Evolutionary conservation across 805 yeast genomes (phyloP), one percentile per base, ranked within the genome.

Genomic region (Metschnikowia colocasiae): DNA sequence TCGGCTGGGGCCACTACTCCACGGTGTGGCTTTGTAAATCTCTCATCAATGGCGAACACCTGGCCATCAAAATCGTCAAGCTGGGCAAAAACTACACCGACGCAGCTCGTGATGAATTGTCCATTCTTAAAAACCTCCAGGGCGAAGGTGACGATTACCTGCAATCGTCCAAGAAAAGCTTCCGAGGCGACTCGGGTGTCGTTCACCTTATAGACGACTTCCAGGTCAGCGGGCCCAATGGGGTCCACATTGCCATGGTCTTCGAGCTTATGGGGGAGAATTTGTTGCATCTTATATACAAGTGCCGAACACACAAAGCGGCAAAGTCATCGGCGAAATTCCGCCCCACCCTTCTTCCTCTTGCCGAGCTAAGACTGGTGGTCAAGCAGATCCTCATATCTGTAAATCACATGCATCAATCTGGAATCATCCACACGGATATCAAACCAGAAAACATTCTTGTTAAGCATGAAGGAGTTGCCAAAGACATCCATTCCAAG

Each of bases 1-100:
- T 94, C 3, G 99, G 99, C 0, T 94, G 99, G 99, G 99, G 99
- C 30, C 97, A 94, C 67, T 94, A 94, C 62, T 85, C 95, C 23
- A 94, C 60, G 22, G 60, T 57, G 23, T 57, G 60, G 60, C 56
- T 57, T 30, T 50, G 55, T 16, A 38, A 23, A 16, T 48, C 52
- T 96, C 1, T 97, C 88, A 19, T 91, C 97, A 97, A 72, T 87
- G 25, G 98, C 97, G 4, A 76, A 69, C 50, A 87, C 61, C 98
- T 94, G 19, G 99, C 99, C 1, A 78, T 94, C 77, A 94, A 94
- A 64, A 85, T 94, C 56, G 97, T 94, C 22, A 78, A 97, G 52
- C 84, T 95, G 57, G 96, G 97, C 13, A 79, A 80, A 45, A 91
- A 88, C 55, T 94, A 92, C 63, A 82, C 96, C 2, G 97, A 87